Percentiles rank a stretch among this genome's conserved stretches.
These are phyloP conservation scores for Eremothecium cymbalariae DNA, from an alignment of 1,139 yeast species.

Conservation along the genomic window DNA sequence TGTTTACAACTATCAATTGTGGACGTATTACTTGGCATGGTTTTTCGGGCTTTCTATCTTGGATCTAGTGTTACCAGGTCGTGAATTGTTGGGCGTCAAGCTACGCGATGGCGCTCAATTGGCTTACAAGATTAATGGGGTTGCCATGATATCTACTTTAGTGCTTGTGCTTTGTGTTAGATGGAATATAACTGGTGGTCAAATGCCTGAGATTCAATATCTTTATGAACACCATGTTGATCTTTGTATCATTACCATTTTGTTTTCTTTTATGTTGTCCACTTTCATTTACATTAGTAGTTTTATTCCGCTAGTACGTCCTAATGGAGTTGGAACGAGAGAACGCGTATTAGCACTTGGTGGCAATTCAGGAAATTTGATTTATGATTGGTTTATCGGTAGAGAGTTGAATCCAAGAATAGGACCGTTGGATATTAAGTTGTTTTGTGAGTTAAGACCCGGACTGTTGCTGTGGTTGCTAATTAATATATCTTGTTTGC, in stretches of 20 bases:
- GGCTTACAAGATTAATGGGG: constrained; percentile 76
- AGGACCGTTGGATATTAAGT: constrained; percentile 77
- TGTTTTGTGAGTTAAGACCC: constrained; percentile 91
- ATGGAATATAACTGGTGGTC: constrained; percentile 41
- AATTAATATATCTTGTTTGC: constrained; percentile 70
- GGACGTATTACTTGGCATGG: constrained; percentile 72
- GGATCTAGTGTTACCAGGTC: constrained; percentile 72
- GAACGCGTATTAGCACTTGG: constrained; percentile 75
- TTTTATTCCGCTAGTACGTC: constrained; percentile 45
- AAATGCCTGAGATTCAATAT: constrained; percentile 72
- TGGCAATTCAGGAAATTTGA: constrained; percentile 68
- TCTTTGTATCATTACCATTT: constrained; percentile 52
- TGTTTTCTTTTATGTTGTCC: constrained; percentile 59
- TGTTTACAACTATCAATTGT: constrained; percentile 33
- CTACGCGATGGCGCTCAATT: constrained; percentile 70
- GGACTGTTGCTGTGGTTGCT: constrained; percentile 84
- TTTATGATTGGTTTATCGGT: constrained; percentile 96
- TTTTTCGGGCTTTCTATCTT: constrained; percentile 53
- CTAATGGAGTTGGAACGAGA: constrained; percentile 47
- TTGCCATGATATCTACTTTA: constrained; percentile 44
- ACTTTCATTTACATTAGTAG: constrained; percentile 58
- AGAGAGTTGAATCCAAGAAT: constrained; percentile 89
- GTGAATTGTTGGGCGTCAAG: constrained; percentile 51
- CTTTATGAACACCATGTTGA: constrained; percentile 61
- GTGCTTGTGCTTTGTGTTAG: constrained; percentile 43